Evolutionary conservation across 1,139 yeast genomes (phyloP), one percentile per base, ranked within the genome.

Genomic region (Oligophagozyma castellii): DNA sequence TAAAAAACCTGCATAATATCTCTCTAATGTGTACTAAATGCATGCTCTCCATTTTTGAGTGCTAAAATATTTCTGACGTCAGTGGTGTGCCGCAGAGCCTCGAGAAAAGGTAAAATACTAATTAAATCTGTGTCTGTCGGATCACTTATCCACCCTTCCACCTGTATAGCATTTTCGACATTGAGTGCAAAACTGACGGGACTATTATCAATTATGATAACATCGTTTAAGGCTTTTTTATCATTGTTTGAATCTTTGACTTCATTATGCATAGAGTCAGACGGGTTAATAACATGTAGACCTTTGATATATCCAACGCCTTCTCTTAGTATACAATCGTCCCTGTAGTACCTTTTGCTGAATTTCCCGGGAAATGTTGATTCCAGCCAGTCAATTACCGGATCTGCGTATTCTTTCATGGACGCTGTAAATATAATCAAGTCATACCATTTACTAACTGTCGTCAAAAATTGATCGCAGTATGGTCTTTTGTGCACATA

Each of bases 81-180:
- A 5, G 83, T 74, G 19, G 89, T 71, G 38, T 72, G 68, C 35
- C 94, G 65, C 43, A 89, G 57, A 19, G 93, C 79, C 43, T 78
- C 73, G 31, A 89, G 60, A 50, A 89, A 59, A 2, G 98, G 96
- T 28, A 89, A 55, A 30, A 89, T 57, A 44, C 81, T 74, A 51
- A 89, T 58, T 34, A 89, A 59, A 44, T 83, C 93, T 15, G 75
- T 65, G 50, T 89, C 98, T 26, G 76, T 70, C 13, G 93, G 93
- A 55, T 89, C 98, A 46, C 81, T 83, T 38, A 89, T 83, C 98
- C 98, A 89, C 25, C 98, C 96, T 55, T 86, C 95, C 13, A 89
- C 83, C 58, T 78, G 74, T 21, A 89, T 74, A 1, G 95, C 98
- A 49, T 89, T 89, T 42, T 75, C 73, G 38, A 74, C 81, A 49